Conservation (phyloP, 306 rosid species). For the Acacia acuminata region DNA sequence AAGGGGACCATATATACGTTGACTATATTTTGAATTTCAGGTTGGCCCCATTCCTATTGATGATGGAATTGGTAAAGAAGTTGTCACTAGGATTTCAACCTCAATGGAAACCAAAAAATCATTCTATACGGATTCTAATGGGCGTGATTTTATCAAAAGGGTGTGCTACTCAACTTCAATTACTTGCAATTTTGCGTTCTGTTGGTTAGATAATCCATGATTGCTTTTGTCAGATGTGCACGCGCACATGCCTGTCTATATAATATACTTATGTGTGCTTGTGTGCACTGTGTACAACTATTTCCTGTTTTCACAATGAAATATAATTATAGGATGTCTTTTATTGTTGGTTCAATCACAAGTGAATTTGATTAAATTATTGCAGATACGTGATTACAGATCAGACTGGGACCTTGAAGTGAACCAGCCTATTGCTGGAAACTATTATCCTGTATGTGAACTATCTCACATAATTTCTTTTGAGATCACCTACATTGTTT, state of each 20-base stretch:
- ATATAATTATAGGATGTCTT: not conserved
- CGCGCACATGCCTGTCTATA: not conserved
- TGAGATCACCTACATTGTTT: slow-evolving; percentile 7
- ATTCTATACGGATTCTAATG: slow-evolving; percentile 91
- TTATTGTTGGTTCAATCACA: not conserved
- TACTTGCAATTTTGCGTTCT: slow-evolving; percentile 13
- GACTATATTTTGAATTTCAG: slow-evolving; percentile 44
- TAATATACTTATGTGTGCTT: not conserved
- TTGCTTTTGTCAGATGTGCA: not conserved
- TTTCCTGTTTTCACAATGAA: not conserved
- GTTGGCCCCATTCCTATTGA: slow-evolving; percentile 94
- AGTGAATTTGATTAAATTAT: not conserved
- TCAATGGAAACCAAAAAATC: slow-evolving; percentile 67
- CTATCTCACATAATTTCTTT: slow-evolving; percentile 13
- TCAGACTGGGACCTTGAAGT: slow-evolving; percentile 85
- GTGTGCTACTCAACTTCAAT: slow-evolving; percentile 47
- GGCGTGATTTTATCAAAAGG: slow-evolving; percentile 94
- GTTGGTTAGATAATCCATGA: slow-evolving; percentile 28
- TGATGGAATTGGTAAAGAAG: slow-evolving; percentile 91
- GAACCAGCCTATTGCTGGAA: slow-evolving; percentile 87
- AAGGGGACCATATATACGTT: slow-evolving; percentile 24
- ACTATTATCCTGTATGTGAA: slow-evolving; percentile 81
- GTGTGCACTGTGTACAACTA: not conserved
- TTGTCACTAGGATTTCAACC: slow-evolving; percentile 69
- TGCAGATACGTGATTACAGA: slow-evolving; percentile 78